Base-by-base conservation (phyloP, 495 filamentous ascomycete genomes). In the Cenococcum geophilum region DNA sequence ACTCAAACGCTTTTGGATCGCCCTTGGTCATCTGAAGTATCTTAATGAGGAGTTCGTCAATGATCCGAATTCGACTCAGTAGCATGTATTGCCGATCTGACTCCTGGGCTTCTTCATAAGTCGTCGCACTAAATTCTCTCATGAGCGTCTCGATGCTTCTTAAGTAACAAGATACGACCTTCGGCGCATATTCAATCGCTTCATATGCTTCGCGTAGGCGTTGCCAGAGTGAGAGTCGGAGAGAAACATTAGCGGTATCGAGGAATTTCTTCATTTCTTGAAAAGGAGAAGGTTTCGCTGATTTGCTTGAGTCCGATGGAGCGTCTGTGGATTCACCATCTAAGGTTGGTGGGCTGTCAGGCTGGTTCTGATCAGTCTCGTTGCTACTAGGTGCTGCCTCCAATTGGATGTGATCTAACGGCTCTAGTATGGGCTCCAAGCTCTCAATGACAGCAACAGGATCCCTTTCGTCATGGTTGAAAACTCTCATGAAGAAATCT, bases 401-500 rank as follows among this genome's bases (percentile, higher is more conserved):
- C 5, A 20, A 11, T 11, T 57, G 20, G 16, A 55, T 21, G n/a
- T 64, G 35, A 36, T 64, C 58, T 10, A 83, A 18, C 14, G 66
- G 53, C 23, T 95, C 90, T 1, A 99, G 79, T 16, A 99, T 85
- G 1, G 95, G 93, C 66, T 99, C 95, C 35, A 99, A 77, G 40
- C 83, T 93, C 65, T 96, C 91, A 65, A 99, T 96, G 4, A 96
- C 80, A 9, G 83, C 81, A 4, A 89, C 79, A 0, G 93, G 86
- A 68, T 96, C 84, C 37, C 82, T 82, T 35, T 81, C 74, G 43
- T 84, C 78, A 23, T 80, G 72, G 55, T 76, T 78, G 64, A 97
- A 96, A 0, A 99, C 82, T 32, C 83, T 87, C 61, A 88, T 78
- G 74, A 99, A 97, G 74, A 96, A 97, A 68, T 96, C 95, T 83